A percentile compares a stretch with the other conserved stretches of the same genome.
Evolutionary conservation across 345 rosid species (phyloP).

Genomic region (Pelargonium nanum): DNA sequence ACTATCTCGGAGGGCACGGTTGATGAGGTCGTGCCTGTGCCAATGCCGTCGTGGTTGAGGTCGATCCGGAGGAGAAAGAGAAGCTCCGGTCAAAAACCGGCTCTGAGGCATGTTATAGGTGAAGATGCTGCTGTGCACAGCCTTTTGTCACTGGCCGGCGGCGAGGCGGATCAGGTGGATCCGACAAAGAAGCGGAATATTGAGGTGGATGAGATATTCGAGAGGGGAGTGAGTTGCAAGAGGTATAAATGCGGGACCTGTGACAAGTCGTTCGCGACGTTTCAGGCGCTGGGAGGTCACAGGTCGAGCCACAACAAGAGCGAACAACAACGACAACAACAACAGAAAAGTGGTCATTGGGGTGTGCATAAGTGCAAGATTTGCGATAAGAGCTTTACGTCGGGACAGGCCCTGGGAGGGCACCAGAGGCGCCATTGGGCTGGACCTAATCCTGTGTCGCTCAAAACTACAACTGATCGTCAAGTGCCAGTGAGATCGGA

Average conservation of each 20-base stretch:
- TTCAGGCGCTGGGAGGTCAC: constrained; percentile 19
- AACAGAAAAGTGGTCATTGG: background rate
- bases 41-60: too few species aligned
- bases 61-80: too few species aligned
- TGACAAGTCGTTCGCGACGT: constrained; percentile 6
- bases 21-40: too few species aligned
- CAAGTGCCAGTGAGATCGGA: constrained; percentile 7
- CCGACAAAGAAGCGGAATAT: background rate
- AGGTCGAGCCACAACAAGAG: constrained; percentile 18
- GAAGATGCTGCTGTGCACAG: background rate
- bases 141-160: too few species aligned
- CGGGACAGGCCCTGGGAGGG: constrained; percentile 20
- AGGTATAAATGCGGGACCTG: constrained; percentile 11
- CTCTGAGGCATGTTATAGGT: background rate
- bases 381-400: constrained; percentile 12
- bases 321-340: background rate
- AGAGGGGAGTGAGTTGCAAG: background rate
- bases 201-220: too few species aligned
- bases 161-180: background rate
- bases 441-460: constrained; percentile 6
- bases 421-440: constrained; percentile 19
- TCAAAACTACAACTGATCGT: background rate
- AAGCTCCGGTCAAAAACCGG: too few species aligned
- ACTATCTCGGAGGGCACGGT: background rate
- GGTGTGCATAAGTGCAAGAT: constrained; percentile 12